These are phyloP conservation scores for Narthecium ossifragum DNA, from an alignment of 106 monocot species.

Conservation along the genomic window DNA sequence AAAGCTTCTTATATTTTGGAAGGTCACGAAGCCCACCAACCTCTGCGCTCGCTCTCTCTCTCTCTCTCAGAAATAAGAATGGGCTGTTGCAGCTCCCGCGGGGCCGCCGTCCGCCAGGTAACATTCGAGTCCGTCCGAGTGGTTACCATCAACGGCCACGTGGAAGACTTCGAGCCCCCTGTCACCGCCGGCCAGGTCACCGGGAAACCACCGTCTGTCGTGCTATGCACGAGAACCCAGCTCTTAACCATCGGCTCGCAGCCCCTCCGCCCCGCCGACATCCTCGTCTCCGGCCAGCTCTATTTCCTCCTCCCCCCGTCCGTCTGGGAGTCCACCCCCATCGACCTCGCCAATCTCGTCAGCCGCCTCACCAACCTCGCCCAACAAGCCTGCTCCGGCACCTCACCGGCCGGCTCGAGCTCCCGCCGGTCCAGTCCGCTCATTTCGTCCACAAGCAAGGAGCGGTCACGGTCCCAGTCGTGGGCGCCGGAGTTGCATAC, in stretches of 20 bases:
- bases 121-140: slow-evolving; percentile 49
- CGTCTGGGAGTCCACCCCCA: slow-evolving; percentile 48
- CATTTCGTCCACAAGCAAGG: not conserved
- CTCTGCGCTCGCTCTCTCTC: not conserved
- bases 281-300: slow-evolving; percentile 47
- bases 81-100: slow-evolving; percentile 39
- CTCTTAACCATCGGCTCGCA: slow-evolving; percentile 26
- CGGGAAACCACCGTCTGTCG: slow-evolving; percentile 32
- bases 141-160: slow-evolving; percentile 69
- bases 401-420: slow-evolving; percentile 1
- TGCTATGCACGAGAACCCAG: slow-evolving; percentile 52
- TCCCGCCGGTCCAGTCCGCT: not conserved
- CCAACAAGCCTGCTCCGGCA: slow-evolving; percentile 5
- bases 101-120: not conserved
- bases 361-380: slow-evolving; percentile 52
- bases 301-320: slow-evolving; percentile 75
- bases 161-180: slow-evolving; percentile 48
- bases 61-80: slow-evolving; percentile 20
- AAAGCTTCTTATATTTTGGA: too few relatives aligned
- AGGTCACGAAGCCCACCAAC: too few relatives aligned
- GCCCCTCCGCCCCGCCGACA: slow-evolving; percentile 32
- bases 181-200: slow-evolving; percentile 45
- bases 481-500: slow-evolving; percentile 76
- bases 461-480: slow-evolving; percentile 1
- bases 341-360: slow-evolving; percentile 41